phyloP scores from a whole-genome alignment of 768 basidiomycete genomes.

The Macrolepiota dolichaula region DNA sequence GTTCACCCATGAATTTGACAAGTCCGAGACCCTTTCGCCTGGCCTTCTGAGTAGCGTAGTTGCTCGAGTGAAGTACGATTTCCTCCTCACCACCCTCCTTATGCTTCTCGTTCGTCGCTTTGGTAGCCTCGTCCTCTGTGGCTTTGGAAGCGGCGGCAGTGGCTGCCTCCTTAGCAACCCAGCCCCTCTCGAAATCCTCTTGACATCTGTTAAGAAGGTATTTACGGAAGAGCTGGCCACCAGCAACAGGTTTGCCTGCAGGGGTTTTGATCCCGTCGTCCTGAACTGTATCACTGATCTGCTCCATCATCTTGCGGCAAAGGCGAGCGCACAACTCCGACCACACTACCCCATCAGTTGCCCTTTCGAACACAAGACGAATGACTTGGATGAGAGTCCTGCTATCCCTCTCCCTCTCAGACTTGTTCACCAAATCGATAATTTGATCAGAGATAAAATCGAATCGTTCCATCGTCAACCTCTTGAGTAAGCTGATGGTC shows the following conservation, averaged over 20 bases:
- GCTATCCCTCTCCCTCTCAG: constrained; percentile 88
- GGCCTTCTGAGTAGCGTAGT: constrained; percentile 94
- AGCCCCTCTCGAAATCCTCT: constrained; percentile 96
- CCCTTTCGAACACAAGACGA: constrained; percentile 94
- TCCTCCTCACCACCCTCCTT: constrained; percentile 50
- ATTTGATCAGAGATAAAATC: constrained; percentile 95
- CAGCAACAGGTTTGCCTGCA: constrained; percentile 85
- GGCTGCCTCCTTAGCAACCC: constrained; percentile 87
- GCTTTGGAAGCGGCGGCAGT: constrained; percentile 85
- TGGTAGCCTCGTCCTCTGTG: constrained; percentile 77
- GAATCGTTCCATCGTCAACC: constrained; percentile 95
- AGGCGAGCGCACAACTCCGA: constrained; percentile 97
- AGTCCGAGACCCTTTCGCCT: constrained; percentile 96
- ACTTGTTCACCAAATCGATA: constrained; percentile 92
- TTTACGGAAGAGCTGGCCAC: constrained; percentile 94
- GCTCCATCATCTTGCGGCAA: constrained; percentile 95
- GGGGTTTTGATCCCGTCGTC: constrained; percentile 81
- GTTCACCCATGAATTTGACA: constrained; percentile 96
- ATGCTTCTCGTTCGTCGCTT: constrained; percentile 60
- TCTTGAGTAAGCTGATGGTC: constrained; percentile 89
- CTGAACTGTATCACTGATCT: constrained; percentile 81
- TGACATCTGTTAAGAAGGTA: constrained; percentile 96
- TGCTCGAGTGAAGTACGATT: constrained; percentile 84
- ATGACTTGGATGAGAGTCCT: constrained; percentile 95
- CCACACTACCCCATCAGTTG: constrained; percentile 93